Percentiles rank a stretch among this genome's conserved stretches.
Evolutionary conservation across 345 rosid genomes (phyloP).

Genomic region (Eucalyptus brandiana): DNA sequence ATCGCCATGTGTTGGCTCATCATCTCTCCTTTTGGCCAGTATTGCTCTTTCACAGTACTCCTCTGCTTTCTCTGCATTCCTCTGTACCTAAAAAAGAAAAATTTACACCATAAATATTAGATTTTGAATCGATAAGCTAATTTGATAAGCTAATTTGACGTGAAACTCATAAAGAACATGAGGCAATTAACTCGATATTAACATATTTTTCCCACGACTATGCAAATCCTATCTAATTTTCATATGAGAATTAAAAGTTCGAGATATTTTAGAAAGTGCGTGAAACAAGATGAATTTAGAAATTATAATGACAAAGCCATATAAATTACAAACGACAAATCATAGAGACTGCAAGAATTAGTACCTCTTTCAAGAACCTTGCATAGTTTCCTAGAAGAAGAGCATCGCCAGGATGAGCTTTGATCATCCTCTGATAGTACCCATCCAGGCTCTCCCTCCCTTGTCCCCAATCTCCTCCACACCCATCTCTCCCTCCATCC

Average conservation of each 20-base stretch:
- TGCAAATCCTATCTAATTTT: background rate
- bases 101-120: background rate
- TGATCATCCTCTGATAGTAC: conserved; percentile 32
- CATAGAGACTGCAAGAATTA: background rate
- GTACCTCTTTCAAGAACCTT: conserved; percentile 43
- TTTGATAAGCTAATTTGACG: background rate
- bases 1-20: conserved; percentile 9
- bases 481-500: conserved; percentile 1
- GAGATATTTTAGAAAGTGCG: background rate
- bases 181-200: background rate
- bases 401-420: conserved; percentile 23
- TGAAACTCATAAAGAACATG: background rate
- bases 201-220: background rate
- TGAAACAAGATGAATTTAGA: background rate
- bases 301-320: background rate
- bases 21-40: conserved; percentile 4
- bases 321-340: background rate
- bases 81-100: conserved; percentile 9
- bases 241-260: background rate
- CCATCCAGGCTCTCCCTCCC: conserved; percentile 22
- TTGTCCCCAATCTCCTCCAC: conserved; percentile 1
- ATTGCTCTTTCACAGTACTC: conserved; percentile 37
- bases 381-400: conserved; percentile 45
- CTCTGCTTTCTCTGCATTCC: conserved; percentile 20
- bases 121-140: background rate